Evolutionary conservation across 1,139 yeast species (phyloP).

Genomic region (Groenewaldozyma sp.): DNA sequence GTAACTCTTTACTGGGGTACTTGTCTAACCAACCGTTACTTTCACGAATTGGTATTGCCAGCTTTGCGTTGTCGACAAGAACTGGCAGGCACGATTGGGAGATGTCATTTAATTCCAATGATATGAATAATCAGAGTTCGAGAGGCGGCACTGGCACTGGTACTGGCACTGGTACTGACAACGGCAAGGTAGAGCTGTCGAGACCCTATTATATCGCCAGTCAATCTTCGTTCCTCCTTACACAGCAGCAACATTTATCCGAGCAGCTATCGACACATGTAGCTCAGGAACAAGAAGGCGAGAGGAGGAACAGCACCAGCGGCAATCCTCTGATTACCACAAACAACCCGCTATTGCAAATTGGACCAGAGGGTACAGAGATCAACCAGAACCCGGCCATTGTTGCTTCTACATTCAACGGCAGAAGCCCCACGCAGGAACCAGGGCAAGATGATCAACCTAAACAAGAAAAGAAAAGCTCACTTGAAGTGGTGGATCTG

Average conservation of each 20-base stretch:
- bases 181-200: not conserved
- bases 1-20: constrained; percentile 31
- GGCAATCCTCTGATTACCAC: not conserved
- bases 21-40: constrained; percentile 27
- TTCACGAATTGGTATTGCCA: constrained; percentile 26
- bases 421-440: no score
- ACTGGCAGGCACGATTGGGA: constrained; percentile 6
- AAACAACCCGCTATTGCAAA: no score
- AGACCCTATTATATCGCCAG: not conserved
- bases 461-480: no score
- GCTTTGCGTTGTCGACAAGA: constrained; percentile 20
- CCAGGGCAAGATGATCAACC: no score
- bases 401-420: no score
- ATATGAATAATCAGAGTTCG: not conserved
- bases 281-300: not conserved
- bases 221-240: not conserved
- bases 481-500: no score
- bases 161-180: not conserved
- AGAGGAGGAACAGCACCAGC: not conserved
- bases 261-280: no score
- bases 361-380: not conserved
- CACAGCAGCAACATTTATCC: not conserved
- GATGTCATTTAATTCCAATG: constrained; percentile 1
- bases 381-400: not conserved
- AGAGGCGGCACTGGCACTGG: not conserved